Evolutionary conservation across 768 basidiomycete genomes (phyloP).

Genomic region (Serendipita sp.): DNA sequence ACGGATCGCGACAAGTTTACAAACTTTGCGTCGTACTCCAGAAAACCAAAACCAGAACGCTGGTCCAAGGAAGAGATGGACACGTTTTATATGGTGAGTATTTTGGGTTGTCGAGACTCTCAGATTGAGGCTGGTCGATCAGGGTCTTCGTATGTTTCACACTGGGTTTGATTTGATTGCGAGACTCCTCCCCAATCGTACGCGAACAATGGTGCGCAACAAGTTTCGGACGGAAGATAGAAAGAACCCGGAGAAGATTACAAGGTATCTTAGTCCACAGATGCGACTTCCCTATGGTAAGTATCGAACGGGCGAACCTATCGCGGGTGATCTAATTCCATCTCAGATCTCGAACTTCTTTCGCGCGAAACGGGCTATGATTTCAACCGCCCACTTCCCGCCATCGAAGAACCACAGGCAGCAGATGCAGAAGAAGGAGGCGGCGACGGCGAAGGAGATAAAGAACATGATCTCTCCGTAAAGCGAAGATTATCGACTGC

Average conservation of each 20-base stretch:
- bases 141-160: slow-evolving; percentile 3
- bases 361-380: not conserved
- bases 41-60: slow-evolving; percentile 60
- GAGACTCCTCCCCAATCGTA: slow-evolving; percentile 65
- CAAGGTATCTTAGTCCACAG: slow-evolving; percentile 41
- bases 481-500: not conserved
- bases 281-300: slow-evolving; percentile 61
- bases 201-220: slow-evolving; percentile 78
- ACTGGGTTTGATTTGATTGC: slow-evolving; percentile 80
- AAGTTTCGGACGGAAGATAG: slow-evolving; percentile 87
- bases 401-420: not conserved
- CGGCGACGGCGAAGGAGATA: not conserved
- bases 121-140: not conserved
- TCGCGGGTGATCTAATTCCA: not conserved
- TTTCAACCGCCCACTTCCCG: not conserved
- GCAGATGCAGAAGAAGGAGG: not conserved
- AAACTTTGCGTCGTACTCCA: slow-evolving; percentile 68
- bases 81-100: slow-evolving; percentile 65
- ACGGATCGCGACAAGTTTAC: slow-evolving; percentile 73
- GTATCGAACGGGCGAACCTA: slow-evolving; percentile 13
- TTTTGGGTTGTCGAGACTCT: not conserved
- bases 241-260: slow-evolving; percentile 59
- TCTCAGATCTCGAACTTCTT: not conserved
- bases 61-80: slow-evolving; percentile 89
- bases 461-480: not conserved